These are phyloP conservation scores for Ophiostoma novo-ulmi DNA, from an alignment of 2,329 filamentous ascomycete species.

Conservation along the genomic window DNA sequence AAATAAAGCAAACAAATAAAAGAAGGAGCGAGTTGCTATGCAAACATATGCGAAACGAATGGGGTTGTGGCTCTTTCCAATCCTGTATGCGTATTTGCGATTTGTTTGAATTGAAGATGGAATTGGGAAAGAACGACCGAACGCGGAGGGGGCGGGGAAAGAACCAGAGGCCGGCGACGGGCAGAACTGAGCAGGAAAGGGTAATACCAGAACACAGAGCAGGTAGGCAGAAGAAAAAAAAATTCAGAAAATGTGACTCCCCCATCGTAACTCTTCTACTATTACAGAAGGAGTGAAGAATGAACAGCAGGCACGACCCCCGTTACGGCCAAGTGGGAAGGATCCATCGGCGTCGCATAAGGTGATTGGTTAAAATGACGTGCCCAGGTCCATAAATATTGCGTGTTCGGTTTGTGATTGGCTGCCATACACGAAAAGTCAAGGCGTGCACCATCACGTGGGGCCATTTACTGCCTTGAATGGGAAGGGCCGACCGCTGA, in stretches of 20 bases:
- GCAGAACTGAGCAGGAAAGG: background rate
- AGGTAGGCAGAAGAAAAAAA: slow-evolving; percentile 12
- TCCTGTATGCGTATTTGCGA: slow-evolving; percentile 20
- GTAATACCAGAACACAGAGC: background rate
- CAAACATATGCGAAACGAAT: slow-evolving; percentile 18
- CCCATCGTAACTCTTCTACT: slow-evolving; percentile 7
- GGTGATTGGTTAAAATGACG: background rate
- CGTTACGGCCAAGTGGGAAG: background rate
- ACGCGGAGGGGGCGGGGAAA: slow-evolving; percentile 29
- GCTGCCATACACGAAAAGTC: slow-evolving; percentile 5
- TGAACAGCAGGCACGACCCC: slow-evolving; percentile 11
- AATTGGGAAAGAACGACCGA: slow-evolving; percentile 26
- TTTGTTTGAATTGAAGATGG: slow-evolving; percentile 23
- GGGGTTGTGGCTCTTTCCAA: slow-evolving; percentile 24
- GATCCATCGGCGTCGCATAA: background rate
- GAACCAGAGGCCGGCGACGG: slow-evolving; percentile 19
- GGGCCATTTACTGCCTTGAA: background rate
- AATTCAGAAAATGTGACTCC: slow-evolving; percentile 15
- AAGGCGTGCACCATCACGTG: slow-evolving; percentile 14
- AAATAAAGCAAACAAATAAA: background rate
- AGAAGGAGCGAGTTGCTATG: background rate
- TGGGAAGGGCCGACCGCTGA: background rate
- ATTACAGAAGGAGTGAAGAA: background rate
- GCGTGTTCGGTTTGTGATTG: slow-evolving; percentile 11
- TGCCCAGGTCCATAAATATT: background rate